phyloP scores from a whole-genome alignment of 441 rosid species.

The Populus trichocarpa region DNA sequence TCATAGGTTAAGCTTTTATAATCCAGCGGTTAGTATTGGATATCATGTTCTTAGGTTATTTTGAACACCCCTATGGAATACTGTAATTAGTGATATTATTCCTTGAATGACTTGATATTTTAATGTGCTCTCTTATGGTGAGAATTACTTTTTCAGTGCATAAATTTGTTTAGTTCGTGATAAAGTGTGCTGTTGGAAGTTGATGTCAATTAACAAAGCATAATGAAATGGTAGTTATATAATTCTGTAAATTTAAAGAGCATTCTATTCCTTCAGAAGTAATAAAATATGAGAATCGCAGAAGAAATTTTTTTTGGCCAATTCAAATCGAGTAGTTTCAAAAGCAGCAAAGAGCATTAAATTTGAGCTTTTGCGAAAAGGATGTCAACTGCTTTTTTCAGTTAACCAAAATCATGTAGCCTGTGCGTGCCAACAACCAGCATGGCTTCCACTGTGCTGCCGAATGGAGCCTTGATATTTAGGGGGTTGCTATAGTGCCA shows the following conservation, averaged over 20 bases:
- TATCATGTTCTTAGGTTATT: no score
- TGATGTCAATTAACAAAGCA: not conserved
- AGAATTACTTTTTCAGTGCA: not conserved
- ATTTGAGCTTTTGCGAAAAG: not conserved
- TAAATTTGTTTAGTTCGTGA: not conserved
- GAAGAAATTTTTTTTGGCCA: not conserved
- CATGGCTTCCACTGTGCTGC: not conserved
- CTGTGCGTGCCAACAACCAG: not conserved
- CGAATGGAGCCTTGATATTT: not conserved
- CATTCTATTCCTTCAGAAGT: not conserved
- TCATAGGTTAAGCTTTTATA: no score
- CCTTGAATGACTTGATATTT: not conserved
- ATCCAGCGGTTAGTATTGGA: no score
- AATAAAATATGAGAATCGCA: not conserved
- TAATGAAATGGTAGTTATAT: not conserved
- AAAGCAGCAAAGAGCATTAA: not conserved
- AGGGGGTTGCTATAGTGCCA: not conserved
- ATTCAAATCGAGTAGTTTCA: not conserved
- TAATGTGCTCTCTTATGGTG: not conserved
- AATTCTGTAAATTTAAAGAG: not conserved
- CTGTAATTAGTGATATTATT: not conserved
- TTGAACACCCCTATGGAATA: not conserved
- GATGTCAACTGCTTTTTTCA: not conserved
- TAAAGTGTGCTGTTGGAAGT: not conserved
- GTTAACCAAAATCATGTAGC: not conserved